Base-by-base conservation (phyloP, 2,329 filamentous ascomycete species). In the Tolypocladium tundrense region DNA sequence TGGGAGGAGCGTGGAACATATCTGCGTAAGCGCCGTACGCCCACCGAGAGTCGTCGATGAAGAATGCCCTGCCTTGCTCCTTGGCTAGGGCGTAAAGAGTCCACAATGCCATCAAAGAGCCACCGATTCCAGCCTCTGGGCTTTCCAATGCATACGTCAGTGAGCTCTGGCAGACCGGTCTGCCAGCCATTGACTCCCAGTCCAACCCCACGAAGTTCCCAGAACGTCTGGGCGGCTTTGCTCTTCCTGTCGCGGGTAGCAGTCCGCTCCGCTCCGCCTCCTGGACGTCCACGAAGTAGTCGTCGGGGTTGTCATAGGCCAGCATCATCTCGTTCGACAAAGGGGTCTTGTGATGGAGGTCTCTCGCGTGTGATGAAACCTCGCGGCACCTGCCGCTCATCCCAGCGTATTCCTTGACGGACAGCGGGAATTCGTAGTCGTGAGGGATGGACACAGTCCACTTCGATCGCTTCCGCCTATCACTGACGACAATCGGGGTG, bases 371-470 rank as follows among this genome's bases (percentile, higher is more conserved):
- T 8, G 74, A 75, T 2, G 87, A 81, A 35, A 90, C 80, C 67
- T 89, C 82, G 60, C 79, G 80, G 54, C 87, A 88, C 63, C 87
- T 84, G 35, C 74, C 75, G 67, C 87, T 89, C 59, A 95, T 86
- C 48, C 87, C 82, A 16, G 78, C 72, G 67, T 94, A 94, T 61
- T 90, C 82, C 11, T 79, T 72, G 24, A 82, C 79, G 0, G 78
- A 72, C 2, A 94, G 71, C 1, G 90, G 90, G 60, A 93, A 93
- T 4, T 78, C 75, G 52, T 79, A 76, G 58, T 79, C 79, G 8
- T 79, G 76, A 1, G 90, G 90, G 42, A 96, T 91, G 1, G 84
- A 91, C 13, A 95, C 82, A 0, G 90, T 94, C 91, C 91, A 95
- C 68, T 82, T 87, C 13, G 84, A 77, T 55, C 79, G 80, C 3